Conservation (phyloP, 331 rosid genomes). For the Prunus yedoensis region DNA sequence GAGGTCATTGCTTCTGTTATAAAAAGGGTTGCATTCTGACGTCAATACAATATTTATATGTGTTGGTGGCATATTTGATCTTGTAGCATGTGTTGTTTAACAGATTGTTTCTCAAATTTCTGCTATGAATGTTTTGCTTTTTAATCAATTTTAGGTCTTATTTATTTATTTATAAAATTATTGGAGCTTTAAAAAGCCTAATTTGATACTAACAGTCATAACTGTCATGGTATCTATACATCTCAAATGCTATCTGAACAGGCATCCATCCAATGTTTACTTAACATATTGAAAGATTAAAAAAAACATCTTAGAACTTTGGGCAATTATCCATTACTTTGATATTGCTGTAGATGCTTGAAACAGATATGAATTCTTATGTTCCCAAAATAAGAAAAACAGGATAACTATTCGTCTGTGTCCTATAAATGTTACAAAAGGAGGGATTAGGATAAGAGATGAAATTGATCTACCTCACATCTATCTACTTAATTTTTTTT, state of each 20-base stretch:
- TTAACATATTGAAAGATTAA: not conserved
- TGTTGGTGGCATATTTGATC: not conserved
- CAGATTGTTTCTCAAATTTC: not conserved
- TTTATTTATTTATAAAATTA: not conserved
- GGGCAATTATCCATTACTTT: not conserved
- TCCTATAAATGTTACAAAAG: no score
- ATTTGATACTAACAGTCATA: not conserved
- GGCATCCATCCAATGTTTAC: not conserved
- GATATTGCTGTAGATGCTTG: not conserved
- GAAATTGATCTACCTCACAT: not conserved
- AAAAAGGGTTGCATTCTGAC: not conserved
- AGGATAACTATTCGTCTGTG: no score
- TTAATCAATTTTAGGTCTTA: not conserved
- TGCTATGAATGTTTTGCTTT: not conserved
- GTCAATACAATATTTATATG: not conserved
- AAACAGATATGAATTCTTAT: not conserved
- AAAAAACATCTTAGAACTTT: no score
- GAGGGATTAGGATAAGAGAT: not conserved
- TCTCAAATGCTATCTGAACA: not conserved
- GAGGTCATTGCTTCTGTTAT: not conserved
- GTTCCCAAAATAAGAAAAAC: not conserved
- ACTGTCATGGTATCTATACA: not conserved
- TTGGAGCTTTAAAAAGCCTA: not conserved
- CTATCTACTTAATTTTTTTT: no score
- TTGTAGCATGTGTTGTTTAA: not conserved